Conservation (phyloP, 352 stramenopile genomes). For the Phytopythium boreale region DNA sequence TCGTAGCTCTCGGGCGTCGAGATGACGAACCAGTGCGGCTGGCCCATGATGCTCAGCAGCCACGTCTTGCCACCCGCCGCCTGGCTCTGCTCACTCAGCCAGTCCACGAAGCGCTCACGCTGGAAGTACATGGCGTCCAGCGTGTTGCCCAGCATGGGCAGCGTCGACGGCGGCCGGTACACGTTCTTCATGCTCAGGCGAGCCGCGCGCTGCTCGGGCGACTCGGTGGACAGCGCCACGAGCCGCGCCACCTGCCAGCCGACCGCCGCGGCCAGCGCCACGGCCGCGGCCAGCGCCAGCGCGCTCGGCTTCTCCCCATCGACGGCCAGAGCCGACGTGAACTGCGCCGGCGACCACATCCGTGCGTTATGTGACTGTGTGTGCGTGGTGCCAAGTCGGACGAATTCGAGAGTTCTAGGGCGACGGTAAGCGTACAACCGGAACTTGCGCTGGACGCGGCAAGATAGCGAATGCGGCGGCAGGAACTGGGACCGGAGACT, state of each 20-base stretch:
- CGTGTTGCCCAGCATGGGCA: constrained; percentile 33
- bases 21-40: constrained; percentile 27
- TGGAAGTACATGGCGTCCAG: constrained; percentile 32
- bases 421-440: too few relatives aligned
- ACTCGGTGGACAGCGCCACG: constrained; percentile 3
- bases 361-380: neutral
- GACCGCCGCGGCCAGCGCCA: constrained; percentile 7
- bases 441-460: neutral
- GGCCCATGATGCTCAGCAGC: constrained; percentile 21
- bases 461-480: neutral
- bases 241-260: constrained; percentile 12
- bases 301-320: neutral
- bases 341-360: constrained; percentile 9
- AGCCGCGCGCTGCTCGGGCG: constrained; percentile 7
- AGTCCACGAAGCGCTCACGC: constrained; percentile 27
- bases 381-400: too few relatives aligned
- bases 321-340: neutral
- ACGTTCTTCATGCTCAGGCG: constrained; percentile 15
- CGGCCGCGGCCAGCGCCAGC: constrained; percentile 9
- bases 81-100: constrained; percentile 30
- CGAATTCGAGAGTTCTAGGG: neutral
- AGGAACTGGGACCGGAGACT: too few relatives aligned
- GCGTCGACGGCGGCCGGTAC: constrained; percentile 19
- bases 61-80: constrained; percentile 23
- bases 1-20: constrained; percentile 31